Conservation (phyloP, 768 basidiomycete genomes). For the Calocybe cyanea region DNA sequence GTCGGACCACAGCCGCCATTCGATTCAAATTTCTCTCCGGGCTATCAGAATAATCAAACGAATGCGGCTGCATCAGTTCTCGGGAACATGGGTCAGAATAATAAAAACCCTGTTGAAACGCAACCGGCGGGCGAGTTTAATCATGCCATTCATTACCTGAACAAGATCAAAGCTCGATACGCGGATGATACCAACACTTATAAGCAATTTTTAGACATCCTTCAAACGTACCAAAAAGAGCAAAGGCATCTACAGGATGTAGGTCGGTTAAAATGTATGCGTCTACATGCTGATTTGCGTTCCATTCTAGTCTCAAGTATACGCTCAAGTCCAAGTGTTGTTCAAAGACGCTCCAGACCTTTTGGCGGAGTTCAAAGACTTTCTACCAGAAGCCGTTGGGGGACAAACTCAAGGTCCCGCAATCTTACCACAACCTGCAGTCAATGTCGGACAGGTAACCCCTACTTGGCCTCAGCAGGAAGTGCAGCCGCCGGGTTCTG, state of each 20-base stretch:
- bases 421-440: slow-evolving; percentile 46
- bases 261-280: slow-evolving; percentile 25
- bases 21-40: slow-evolving; percentile 44
- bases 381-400: slow-evolving; percentile 63
- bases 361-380: slow-evolving; percentile 77
- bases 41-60: slow-evolving; percentile 42
- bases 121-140: slow-evolving; percentile 73
- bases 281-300: neutral
- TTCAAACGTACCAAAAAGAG: slow-evolving; percentile 87
- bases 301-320: slow-evolving; percentile 60
- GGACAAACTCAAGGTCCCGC: slow-evolving; percentile 36
- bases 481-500: slow-evolving; percentile 30
- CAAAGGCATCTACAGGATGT: slow-evolving; percentile 71
- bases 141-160: slow-evolving; percentile 95
- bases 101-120: slow-evolving; percentile 45
- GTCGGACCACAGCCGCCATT: slow-evolving; percentile 31
- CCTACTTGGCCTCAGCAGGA: slow-evolving; percentile 39
- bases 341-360: slow-evolving; percentile 83
- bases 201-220: slow-evolving; percentile 84
- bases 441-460: slow-evolving; percentile 22
- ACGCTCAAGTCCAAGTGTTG: slow-evolving; percentile 72
- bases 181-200: slow-evolving; percentile 87
- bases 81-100: slow-evolving; percentile 52
- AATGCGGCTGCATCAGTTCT: slow-evolving; percentile 65
- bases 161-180: slow-evolving; percentile 96